Base-by-base conservation (phyloP, 805 yeast species). In the Candida quercuum region DNA sequence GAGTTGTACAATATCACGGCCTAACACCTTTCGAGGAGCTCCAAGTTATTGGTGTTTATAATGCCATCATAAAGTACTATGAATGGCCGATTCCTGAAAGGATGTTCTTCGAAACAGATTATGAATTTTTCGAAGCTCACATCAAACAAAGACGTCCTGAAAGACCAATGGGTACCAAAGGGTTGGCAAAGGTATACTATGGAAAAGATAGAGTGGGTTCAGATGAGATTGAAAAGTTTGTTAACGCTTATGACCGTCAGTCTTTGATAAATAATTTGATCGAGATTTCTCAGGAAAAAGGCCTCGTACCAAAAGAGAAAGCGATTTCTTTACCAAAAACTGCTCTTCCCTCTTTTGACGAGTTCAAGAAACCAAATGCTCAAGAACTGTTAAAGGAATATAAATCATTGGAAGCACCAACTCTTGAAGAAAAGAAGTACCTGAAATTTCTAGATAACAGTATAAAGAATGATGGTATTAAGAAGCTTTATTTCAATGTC, bases 71-170 rank as follows among this genome's bases (percentile, higher is more conserved):
- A 41, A 52, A 48, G 37, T 47, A 49, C 34, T 52, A 41, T 37
- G 52, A 47, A 33, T 45, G 49, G 40, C 51, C 54, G 8, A 40
- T 48, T 8, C 62, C 62, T 10, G 61, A 57, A 38, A 38, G 54
- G 20, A 7, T 57, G 8, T 24, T 56, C 5, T 49, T 53, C 32
- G 59, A 55, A 38, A 50, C 58, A 18, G 56, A 52, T 24, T 38
- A 33, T 35, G 47, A 49, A 17, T 54, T 47, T 36, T 54, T 56
- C 35, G 48, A 46, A 33, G 37, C 54, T 41, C 57, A 51, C 10
- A 51, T 54, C 13, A 34, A 42, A 3, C 47, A 46, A 15, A 18
- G 44, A 23, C 46, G 54, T 40, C 39, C 44, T 10, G 11, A 31
- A 3, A 16, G 39, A 22, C 58, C 57, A 11, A 15, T 39, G 13